These are phyloP conservation scores for Scutellaria barbata DNA, from an alignment of 257 asterid genomes.

Conservation along the genomic window DNA sequence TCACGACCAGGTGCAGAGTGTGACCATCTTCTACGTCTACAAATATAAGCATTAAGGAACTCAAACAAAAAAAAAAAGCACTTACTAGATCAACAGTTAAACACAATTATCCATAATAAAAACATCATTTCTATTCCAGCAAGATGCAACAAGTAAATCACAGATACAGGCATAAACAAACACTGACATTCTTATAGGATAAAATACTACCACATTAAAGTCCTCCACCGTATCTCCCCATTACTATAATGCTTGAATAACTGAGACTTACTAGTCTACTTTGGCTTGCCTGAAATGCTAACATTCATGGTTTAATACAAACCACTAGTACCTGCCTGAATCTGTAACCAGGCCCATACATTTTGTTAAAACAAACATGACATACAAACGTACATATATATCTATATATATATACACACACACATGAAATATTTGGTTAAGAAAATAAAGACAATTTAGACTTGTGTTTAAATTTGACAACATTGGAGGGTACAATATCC, in stretches of 20 bases:
- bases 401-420: no score
- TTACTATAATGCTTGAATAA: neutral
- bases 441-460: neutral
- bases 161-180: constrained; percentile 15
- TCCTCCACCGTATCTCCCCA: neutral
- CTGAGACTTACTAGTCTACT: neutral
- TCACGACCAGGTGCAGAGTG: constrained; percentile 89
- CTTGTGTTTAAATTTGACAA: neutral
- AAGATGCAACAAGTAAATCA: neutral
- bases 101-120: constrained; percentile 12
- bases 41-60: constrained; percentile 60
- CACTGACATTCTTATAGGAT: constrained; percentile 13
- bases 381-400: no score
- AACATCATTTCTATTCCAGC: constrained; percentile 6
- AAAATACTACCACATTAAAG: neutral
- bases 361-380: no score
- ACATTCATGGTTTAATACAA: neutral
- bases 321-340: neutral
- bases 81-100: constrained; percentile 3
- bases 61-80: constrained; percentile 20
- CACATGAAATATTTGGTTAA: neutral
- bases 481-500: neutral
- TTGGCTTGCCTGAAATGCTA: neutral
- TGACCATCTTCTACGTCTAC: constrained; percentile 98
- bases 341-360: neutral